Conservation (phyloP, 129 eudicot genomes). For the Pittosporum tobira region DNA sequence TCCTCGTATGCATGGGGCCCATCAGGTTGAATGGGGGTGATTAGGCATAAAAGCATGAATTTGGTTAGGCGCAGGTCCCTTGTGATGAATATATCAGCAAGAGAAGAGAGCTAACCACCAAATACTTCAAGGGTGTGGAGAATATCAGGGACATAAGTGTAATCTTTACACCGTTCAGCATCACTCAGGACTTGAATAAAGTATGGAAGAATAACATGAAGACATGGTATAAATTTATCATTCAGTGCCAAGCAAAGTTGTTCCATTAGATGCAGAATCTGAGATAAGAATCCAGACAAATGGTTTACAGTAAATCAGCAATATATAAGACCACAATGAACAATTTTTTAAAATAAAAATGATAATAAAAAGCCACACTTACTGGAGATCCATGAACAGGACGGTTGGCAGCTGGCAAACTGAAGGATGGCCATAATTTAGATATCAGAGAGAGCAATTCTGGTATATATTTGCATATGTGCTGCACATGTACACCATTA, state of each 20-base stretch:
- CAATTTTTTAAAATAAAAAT: conserved; percentile 37
- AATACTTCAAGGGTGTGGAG: conserved; percentile 94
- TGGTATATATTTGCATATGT: conserved; percentile 81
- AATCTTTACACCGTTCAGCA: conserved; percentile 78
- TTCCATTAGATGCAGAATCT: conserved; percentile 92
- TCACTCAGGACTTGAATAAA: conserved; percentile 85
- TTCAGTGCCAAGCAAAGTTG: conserved; percentile 91
- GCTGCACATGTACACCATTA: conserved; percentile 30
- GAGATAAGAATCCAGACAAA: conserved; percentile 10
- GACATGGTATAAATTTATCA: conserved; percentile 71
- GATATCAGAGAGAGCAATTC: conserved; percentile 74
- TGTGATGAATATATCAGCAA: no score
- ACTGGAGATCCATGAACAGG: conserved; percentile 89
- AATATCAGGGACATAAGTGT: conserved; percentile 65
- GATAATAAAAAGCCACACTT: conserved; percentile 14
- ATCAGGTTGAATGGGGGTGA: no score
- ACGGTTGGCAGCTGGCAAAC: conserved; percentile 67
- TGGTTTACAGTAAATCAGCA: conserved; percentile 9
- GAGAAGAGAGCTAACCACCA: no score
- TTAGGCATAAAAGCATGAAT: no score
- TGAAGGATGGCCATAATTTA: conserved; percentile 88
- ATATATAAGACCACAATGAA: not conserved
- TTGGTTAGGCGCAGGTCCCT: no score
- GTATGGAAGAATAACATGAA: conserved; percentile 63
- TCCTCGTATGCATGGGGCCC: no score